Evolutionary conservation across 1,284 basidiomycete genomes (phyloP), one percentile per base, ranked within the genome.

Genomic region (Rugiboletus extremiorientalis): DNA sequence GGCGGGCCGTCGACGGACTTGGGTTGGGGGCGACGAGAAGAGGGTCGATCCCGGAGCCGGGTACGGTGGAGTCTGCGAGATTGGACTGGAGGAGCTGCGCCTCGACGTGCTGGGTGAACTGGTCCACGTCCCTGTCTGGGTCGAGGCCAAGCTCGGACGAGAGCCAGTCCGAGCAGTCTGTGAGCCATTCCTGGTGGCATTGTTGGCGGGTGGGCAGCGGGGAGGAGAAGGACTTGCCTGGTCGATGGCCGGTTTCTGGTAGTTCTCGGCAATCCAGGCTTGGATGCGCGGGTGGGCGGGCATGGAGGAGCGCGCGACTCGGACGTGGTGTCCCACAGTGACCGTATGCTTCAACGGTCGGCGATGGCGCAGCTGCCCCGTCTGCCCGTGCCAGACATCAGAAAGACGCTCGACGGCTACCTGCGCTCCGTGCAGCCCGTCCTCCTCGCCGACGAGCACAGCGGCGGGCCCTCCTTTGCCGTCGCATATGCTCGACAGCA

Each of bases 301-400:
- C 69, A 72, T 71, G 51, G 20, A 20, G 9, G 42, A 50, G 31
- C 31, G 31, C n/a, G n/a, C n/a, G n/a, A n/a, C n/a, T n/a, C n/a
- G n/a, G n/a, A n/a, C n/a, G n/a, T n/a, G n/a, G n/a, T n/a, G n/a
- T n/a, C n/a, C n/a, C n/a, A n/a, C n/a, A n/a, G n/a, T n/a, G n/a
- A n/a, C n/a, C n/a, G 44, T 42, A 68, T 71, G 67, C n/a, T n/a
- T n/a, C 31, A 50, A 30, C 63, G 56, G 60, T 48, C 63, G 10
- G 55, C 6, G 52, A 63, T 66, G 65, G 62, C 59, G 36, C 52
- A 48, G 41, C 44, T 66, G 55, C 56, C 91, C 10, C 85, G 93
- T 57, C 79, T 98, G n/a, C 96, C 96, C 5, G 83, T 98, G 2
- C 96, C 95, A 20, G 80, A 86, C 54, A 80, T 98, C 3, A 81